A percentile compares a stretch with the other conserved stretches of the same genome.
Conservation (phyloP, 805 yeast species). For the Pichia insulana region DNA sequence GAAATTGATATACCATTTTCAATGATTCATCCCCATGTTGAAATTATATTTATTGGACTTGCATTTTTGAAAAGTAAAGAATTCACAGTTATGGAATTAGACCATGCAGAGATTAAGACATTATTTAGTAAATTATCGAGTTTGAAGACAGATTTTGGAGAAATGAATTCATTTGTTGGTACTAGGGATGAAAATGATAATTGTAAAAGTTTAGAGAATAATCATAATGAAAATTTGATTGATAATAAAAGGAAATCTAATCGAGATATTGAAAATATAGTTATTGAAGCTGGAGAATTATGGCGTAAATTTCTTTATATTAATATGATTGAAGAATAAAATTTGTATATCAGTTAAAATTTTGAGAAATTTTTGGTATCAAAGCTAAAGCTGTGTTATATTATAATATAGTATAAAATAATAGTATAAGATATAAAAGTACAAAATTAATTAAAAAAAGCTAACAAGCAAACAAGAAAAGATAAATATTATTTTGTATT, state of each 20-base stretch:
- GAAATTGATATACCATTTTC: conserved; percentile 41
- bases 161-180: conserved; percentile 22
- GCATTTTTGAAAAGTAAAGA: conserved; percentile 78
- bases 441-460: too few relatives aligned
- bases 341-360: not conserved
- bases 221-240: not conserved
- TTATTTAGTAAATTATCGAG: conserved; percentile 53
- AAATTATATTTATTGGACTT: conserved; percentile 64
- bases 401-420: too few relatives aligned
- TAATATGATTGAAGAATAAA: conserved; percentile 41
- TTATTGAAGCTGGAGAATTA: conserved; percentile 73
- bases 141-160: conserved; percentile 23
- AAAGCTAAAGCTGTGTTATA: too few relatives aligned
- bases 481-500: not conserved
- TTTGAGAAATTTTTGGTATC: not conserved
- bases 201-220: not conserved
- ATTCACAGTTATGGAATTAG: conserved; percentile 72
- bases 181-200: conserved; percentile 10
- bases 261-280: conserved; percentile 61
- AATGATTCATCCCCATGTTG: conserved; percentile 63
- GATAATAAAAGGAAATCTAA: conserved; percentile 18
- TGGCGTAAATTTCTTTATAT: conserved; percentile 79
- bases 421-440: too few relatives aligned
- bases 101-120: conserved; percentile 82
- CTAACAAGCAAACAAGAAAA: too few relatives aligned